Evolutionary conservation across 1,284 basidiomycete genomes (phyloP).

Genomic region (Microbotryomycetes sp.): DNA sequence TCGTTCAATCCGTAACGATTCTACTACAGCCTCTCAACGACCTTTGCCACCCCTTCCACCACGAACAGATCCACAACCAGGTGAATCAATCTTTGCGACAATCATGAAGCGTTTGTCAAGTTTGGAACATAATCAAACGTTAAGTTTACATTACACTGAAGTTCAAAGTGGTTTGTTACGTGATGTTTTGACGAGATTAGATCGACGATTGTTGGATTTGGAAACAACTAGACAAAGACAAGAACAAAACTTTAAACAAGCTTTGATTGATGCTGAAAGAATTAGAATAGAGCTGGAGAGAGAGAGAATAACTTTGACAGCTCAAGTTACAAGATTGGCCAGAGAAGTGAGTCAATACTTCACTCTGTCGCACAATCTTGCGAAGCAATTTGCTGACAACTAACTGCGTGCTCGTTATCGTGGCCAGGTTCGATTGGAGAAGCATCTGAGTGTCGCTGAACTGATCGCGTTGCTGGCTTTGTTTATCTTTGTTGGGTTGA

Average conservation of each 20-base stretch:
- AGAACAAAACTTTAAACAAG: constrained; percentile 57
- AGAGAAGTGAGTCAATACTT: constrained; percentile 56
- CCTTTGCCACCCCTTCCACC: constrained; percentile 5
- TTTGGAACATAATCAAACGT: constrained; percentile 80
- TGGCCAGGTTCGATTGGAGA: constrained; percentile 66
- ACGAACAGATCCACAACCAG: constrained; percentile 47
- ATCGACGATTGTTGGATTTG: constrained; percentile 44
- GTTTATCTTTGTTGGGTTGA: constrained; percentile 73
- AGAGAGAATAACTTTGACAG: constrained; percentile 60
- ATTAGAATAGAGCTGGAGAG: constrained; percentile 60
- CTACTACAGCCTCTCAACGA: too few species aligned
- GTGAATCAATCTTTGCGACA: constrained; percentile 93
- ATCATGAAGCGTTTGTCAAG: constrained; percentile 87
- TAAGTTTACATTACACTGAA: constrained; percentile 81
- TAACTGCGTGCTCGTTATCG: neutral
- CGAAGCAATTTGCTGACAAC: too few species aligned
- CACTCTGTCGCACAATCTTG: constrained; percentile 1
- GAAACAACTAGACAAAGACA: constrained; percentile 68
- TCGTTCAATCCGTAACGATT: constrained; percentile 15
- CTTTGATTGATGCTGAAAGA: constrained; percentile 62
- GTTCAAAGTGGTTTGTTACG: constrained; percentile 76
- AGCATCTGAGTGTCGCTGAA: constrained; percentile 74
- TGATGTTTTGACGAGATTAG: constrained; percentile 66
- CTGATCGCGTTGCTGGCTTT: constrained; percentile 68
- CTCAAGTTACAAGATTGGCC: constrained; percentile 61